Percentiles rank a stretch among this genome's conserved stretches.
These are phyloP conservation scores for Eragrostis curvula DNA, from an alignment of 176 grass and related monocot species.

Conservation along the genomic window DNA sequence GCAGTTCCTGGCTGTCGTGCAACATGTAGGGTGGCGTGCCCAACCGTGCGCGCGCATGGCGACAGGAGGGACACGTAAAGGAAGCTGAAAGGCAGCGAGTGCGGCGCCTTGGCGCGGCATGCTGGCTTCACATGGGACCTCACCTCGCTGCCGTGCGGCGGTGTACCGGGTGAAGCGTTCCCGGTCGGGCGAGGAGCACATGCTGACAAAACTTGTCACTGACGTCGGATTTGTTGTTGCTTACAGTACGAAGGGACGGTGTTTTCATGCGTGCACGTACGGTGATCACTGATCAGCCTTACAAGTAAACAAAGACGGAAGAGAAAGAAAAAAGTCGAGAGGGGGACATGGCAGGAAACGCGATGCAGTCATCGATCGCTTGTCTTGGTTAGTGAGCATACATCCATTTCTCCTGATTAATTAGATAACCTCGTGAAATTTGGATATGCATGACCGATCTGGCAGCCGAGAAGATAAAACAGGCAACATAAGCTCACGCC, in stretches of 20 bases:
- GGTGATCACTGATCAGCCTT: background rate
- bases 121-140: background rate
- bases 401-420: background rate
- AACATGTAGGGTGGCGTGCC: too few species aligned
- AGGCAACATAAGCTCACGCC: background rate
- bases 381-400: background rate
- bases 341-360: background rate
- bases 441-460: background rate
- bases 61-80: conserved; percentile 3
- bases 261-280: conserved; percentile 6
- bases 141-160: background rate
- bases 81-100: background rate
- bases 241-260: background rate
- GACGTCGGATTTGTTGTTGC: background rate
- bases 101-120: conserved; percentile 4
- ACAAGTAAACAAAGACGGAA: background rate
- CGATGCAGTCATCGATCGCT: background rate
- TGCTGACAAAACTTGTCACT: background rate
- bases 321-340: too few species aligned
- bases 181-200: background rate
- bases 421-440: background rate
- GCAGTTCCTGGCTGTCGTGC: too few species aligned
- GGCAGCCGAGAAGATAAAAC: background rate
- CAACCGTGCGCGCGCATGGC: background rate
- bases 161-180: background rate